Evolutionary conservation across 495 filamentous ascomycete genomes (phyloP).

Genomic region (Tuber microsphaerosporum): DNA sequence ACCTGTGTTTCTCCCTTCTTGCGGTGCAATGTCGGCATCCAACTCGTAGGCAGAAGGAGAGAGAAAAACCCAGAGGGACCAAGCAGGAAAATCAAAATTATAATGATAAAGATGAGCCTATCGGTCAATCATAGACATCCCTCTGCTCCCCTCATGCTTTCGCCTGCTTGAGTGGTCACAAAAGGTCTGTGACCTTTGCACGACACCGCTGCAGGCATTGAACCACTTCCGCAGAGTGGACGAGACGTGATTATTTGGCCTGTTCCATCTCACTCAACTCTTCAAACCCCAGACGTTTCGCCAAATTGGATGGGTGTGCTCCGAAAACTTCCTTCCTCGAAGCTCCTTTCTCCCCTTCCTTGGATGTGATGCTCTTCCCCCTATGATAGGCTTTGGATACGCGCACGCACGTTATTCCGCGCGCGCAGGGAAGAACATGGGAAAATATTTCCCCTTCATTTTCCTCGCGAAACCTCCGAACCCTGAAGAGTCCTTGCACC

Average conservation of each 20-base stretch:
- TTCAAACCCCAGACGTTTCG: conserved; percentile 2
- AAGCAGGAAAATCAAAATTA: not conserved
- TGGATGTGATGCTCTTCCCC: not conserved
- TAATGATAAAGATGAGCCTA: not conserved
- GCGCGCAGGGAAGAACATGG: not conserved
- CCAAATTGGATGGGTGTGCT: conserved; percentile 1
- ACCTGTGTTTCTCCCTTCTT: not conserved
- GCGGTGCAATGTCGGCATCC: not conserved
- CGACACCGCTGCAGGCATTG: too few relatives aligned
- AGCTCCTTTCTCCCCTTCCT: not conserved
- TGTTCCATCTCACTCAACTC: not conserved
- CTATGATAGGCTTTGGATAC: not conserved
- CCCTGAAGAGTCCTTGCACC: not conserved
- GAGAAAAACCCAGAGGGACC: not conserved
- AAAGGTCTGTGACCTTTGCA: not conserved
- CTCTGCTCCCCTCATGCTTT: not conserved
- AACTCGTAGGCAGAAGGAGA: not conserved
- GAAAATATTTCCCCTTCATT: not conserved
- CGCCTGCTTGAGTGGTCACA: not conserved
- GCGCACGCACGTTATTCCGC: not conserved
- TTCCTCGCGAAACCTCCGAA: not conserved
- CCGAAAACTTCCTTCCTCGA: not conserved
- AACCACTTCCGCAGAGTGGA: not conserved
- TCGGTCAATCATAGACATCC: not conserved
- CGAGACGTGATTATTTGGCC: not conserved